phyloP scores from a whole-genome alignment of 495 filamentous ascomycete genomes.

The Neurospora sp. region DNA sequence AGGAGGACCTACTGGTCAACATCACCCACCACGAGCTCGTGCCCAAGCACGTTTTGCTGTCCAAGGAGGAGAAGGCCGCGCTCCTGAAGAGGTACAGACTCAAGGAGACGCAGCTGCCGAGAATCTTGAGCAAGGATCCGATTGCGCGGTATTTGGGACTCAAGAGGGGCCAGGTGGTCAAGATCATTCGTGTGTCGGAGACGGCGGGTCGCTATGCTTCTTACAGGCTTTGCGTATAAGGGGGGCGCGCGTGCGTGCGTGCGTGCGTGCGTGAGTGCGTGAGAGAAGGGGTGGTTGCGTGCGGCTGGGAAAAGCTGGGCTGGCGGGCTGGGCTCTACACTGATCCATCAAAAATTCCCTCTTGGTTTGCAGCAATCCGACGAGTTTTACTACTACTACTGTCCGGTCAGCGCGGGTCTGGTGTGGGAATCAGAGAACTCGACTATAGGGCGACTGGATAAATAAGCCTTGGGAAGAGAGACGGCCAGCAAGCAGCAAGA shows the following conservation, averaged over 20 bases:
- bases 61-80: conserved; percentile 74
- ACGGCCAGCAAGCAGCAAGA: not conserved
- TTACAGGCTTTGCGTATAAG: conserved; percentile 49
- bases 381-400: too few relatives aligned
- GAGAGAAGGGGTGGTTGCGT: not conserved
- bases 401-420: not conserved
- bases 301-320: not conserved
- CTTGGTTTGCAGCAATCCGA: not conserved
- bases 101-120: conserved; percentile 92
- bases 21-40: conserved; percentile 97
- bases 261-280: not conserved
- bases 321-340: not conserved
- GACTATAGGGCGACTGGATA: not conserved
- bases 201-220: conserved; percentile 73
- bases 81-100: conserved; percentile 81
- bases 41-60: conserved; percentile 84
- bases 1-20: conserved; percentile 92
- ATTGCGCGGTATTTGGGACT: conserved; percentile 87
- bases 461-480: not conserved
- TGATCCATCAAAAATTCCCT: not conserved
- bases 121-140: conserved; percentile 84
- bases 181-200: conserved; percentile 83
- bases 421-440: not conserved
- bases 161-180: conserved; percentile 90
- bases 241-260: not conserved